Percentiles rank a stretch among this genome's conserved stretches.
These are phyloP conservation scores for Yarrowia divulgata DNA, from an alignment of 805 yeast genomes.

Conservation along the genomic window DNA sequence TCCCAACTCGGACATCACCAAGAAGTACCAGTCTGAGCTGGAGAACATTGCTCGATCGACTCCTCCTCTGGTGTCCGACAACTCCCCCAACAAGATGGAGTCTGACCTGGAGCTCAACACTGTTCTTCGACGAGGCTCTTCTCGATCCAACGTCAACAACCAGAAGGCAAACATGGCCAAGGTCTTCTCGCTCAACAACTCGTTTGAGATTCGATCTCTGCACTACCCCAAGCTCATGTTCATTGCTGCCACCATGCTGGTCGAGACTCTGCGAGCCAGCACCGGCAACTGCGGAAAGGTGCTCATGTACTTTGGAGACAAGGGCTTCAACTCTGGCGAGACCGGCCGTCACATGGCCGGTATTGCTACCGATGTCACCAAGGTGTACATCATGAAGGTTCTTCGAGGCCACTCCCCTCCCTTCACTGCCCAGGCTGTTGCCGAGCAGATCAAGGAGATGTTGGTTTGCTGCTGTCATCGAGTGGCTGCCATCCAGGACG, in stretches of 20 bases:
- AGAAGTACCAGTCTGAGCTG: slow-evolving; percentile 58
- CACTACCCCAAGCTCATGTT: slow-evolving; percentile 86
- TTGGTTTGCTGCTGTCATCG: slow-evolving; percentile 80
- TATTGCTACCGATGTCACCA: slow-evolving; percentile 66
- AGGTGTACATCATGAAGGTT: slow-evolving; percentile 62
- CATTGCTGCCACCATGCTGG: slow-evolving; percentile 76
- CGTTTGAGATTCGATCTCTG: slow-evolving; percentile 61
- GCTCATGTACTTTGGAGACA: slow-evolving; percentile 83
- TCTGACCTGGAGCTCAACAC: slow-evolving; percentile 92
- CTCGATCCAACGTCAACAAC: slow-evolving; percentile 76
- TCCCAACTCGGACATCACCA: slow-evolving; percentile 59
- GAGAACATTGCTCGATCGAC: slow-evolving; percentile 81
- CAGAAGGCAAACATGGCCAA: slow-evolving; percentile 59
- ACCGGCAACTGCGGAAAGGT: slow-evolving; percentile 83
- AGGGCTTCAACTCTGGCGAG: slow-evolving; percentile 73
- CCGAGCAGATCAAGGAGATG: slow-evolving; percentile 72
- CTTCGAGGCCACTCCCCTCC: slow-evolving; percentile 60
- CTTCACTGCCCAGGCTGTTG: slow-evolving; percentile 65
- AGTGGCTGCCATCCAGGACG: slow-evolving; percentile 72
- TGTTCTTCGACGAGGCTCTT: slow-evolving; percentile 86
- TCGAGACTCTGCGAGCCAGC: slow-evolving; percentile 79
- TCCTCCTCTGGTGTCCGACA: slow-evolving; percentile 86
- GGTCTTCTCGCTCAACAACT: slow-evolving; percentile 58
- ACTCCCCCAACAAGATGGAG: slow-evolving; percentile 82
- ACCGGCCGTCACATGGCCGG: slow-evolving; percentile 72